Percentiles rank a stretch among this genome's conserved stretches.
Evolutionary conservation across 78 protist genomes (phyloP).

Genomic region (Dictyostelium firmibasis): DNA sequence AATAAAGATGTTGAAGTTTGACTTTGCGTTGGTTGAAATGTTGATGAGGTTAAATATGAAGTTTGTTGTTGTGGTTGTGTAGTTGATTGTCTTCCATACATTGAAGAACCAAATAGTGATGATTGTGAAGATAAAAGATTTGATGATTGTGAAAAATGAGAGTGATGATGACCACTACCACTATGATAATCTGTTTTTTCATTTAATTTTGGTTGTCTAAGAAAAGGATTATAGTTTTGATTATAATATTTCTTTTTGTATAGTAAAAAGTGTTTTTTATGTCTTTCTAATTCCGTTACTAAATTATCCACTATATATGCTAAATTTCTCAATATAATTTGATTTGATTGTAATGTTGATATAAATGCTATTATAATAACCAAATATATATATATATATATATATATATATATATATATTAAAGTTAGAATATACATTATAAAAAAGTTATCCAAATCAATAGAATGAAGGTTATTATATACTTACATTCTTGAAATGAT

Average conservation of each 20-base stretch:
- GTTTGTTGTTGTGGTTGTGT: conserved; percentile 15
- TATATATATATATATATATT: neutral
- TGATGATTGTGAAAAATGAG: neutral
- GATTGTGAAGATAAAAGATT: conserved; percentile 3
- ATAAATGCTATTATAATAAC: conserved; percentile 34
- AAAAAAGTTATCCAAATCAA: too few species aligned
- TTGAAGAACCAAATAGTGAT: conserved; percentile 49
- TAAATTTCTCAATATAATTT: conserved; percentile 24
- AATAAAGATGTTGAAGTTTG: neutral
- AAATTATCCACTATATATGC: conserved; percentile 27
- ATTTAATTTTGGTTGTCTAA: neutral
- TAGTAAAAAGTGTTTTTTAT: conserved; percentile 14
- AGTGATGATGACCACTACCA: neutral
- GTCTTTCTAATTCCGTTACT: conserved; percentile 21
- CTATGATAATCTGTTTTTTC: neutral
- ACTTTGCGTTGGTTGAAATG: neutral
- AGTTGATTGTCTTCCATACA: neutral
- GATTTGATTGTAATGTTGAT: conserved; percentile 63
- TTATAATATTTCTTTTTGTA: conserved; percentile 37
- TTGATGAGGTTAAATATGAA: neutral
- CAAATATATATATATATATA: neutral
- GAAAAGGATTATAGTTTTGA: conserved; percentile 52
- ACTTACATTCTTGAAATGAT: conserved; percentile 54
- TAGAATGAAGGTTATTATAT: too few species aligned
- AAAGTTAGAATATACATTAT: too few species aligned